Evolutionary conservation across 2,329 filamentous ascomycete genomes (phyloP), one percentile per base, ranked within the genome.

Genomic region (Ophiosphaerella narmari): DNA sequence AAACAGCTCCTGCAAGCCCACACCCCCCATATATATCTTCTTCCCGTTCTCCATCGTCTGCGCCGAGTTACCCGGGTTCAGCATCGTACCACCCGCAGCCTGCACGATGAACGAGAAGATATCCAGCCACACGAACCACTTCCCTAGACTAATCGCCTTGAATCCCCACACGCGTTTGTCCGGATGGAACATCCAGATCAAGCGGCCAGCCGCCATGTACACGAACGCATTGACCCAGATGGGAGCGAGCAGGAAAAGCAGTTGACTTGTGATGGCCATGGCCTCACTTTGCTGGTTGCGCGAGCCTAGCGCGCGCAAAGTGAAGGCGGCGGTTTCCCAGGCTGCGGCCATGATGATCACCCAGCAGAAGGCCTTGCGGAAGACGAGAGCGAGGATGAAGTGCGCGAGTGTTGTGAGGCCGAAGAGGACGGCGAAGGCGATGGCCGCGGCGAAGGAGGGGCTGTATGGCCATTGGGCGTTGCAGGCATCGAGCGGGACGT

Each of bases 181-280:
- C 0, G 72, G 67, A 4, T 73, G 60, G 52, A 73, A 75, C 49
- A 69, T 74, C 47, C 71, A 70, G 21, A 78, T 68, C 57, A 78
- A 59, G 1, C 77, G 70, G 2, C 71, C 76, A 18, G 59, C 52
- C 6, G 58, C 62, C 67, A 71, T 70, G 55, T 79, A 80, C 4
- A 71, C 66, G 54, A 74, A 79, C 3, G 76, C 76, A 32, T 80
- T 80, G 44, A 77, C 74, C 76, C 77, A 65, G 1, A 78, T 60
- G 3, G 73, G 73, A 0, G 76, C 74, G 4, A 79, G 66, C 2
- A 81, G 64, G 33, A 81, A 73, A 5, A 82, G 60, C 5, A 81
- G 60, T 4, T 72, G 72, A 9, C 72, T 72, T 1, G 62, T 47
- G 9, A 68, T 73, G 1, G 70, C 66, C 34, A 68, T 67, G 0